Evolutionary conservation across 2,329 filamentous ascomycete genomes (phyloP).

Genomic region (Delphinella strobiligena): DNA sequence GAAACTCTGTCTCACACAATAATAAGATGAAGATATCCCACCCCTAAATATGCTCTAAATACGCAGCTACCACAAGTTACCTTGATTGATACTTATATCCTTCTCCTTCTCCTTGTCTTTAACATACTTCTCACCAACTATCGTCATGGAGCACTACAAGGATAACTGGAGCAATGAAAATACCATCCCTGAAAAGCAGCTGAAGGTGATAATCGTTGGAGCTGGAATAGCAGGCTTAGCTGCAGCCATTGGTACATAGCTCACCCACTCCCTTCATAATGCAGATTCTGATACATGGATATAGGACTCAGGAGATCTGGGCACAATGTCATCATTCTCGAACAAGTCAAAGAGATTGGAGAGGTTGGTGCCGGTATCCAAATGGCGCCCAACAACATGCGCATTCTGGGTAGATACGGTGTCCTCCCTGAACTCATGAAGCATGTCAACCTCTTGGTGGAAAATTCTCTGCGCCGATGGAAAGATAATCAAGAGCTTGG

Average conservation of each 20-base stretch:
- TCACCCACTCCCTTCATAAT: background rate
- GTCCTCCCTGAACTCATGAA: slow-evolving; percentile 27
- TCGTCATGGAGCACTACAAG: slow-evolving; percentile 7
- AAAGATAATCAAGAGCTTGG: slow-evolving; percentile 9
- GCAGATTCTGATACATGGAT: background rate
- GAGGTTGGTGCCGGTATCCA: slow-evolving; percentile 41
- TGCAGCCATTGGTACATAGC: slow-evolving; percentile 25
- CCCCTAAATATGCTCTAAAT: too few species aligned
- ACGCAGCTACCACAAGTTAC: too few species aligned
- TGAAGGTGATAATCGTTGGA: slow-evolving; percentile 39
- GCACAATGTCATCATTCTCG: slow-evolving; percentile 35
- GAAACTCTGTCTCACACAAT: too few species aligned
- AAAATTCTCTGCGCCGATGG: slow-evolving; percentile 10
- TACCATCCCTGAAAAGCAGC: slow-evolving; percentile 5
- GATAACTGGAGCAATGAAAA: slow-evolving; percentile 3
- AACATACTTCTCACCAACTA: too few species aligned
- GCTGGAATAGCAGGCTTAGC: slow-evolving; percentile 42
- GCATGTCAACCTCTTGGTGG: slow-evolving; percentile 26
- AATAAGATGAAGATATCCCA: too few species aligned
- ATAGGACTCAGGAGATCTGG: slow-evolving; percentile 28
- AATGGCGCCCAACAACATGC: slow-evolving; percentile 34
- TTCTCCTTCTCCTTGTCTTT: too few species aligned
- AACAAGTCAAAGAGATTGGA: slow-evolving; percentile 32
- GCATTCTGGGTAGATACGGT: slow-evolving; percentile 36
- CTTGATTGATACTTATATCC: too few species aligned